A percentile compares a stretch with the other conserved stretches of the same genome.
Conservation (phyloP, 768 basidiomycete genomes). For the Suillus spraguei region DNA sequence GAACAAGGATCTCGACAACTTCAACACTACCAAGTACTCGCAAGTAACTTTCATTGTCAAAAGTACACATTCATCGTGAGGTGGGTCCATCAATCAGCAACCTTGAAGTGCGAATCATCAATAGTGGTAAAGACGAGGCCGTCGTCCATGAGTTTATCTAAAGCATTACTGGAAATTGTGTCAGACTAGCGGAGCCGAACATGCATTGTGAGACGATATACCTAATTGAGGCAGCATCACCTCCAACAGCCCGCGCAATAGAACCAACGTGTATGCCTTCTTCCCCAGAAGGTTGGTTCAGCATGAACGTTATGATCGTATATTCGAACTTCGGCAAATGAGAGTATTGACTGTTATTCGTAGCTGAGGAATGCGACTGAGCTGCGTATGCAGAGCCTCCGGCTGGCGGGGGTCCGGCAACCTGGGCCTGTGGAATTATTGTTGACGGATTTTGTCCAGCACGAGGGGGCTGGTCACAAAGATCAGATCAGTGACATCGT, state of each 20-base stretch:
- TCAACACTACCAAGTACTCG: constrained; percentile 5
- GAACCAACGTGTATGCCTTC: constrained; percentile 78
- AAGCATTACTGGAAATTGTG: constrained; percentile 54
- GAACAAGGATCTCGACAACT: neutral
- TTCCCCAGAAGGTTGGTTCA: constrained; percentile 42
- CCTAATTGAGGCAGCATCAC: constrained; percentile 66
- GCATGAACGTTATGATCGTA: constrained; percentile 68
- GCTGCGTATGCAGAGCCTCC: constrained; percentile 47
- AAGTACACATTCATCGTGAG: constrained; percentile 12
- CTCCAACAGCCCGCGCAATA: constrained; percentile 67
- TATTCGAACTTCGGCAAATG: constrained; percentile 62
- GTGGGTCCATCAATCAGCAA: constrained; percentile 42
- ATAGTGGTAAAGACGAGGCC: constrained; percentile 80
- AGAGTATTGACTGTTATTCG: constrained; percentile 47
- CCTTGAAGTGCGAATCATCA: constrained; percentile 77
- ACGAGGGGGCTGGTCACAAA: constrained; percentile 32
- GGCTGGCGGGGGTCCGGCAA: constrained; percentile 8
- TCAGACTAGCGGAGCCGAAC: constrained; percentile 7
- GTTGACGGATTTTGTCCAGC: constrained; percentile 31
- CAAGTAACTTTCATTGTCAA: neutral
- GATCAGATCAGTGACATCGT: neutral
- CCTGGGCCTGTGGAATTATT: constrained; percentile 11
- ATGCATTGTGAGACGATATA: constrained; percentile 27
- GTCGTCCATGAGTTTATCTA: constrained; percentile 79
- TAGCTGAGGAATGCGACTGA: constrained; percentile 30